Evolutionary conservation across 148 eudicot genomes (phyloP).

Genomic region (Chenopodium formosanum): DNA sequence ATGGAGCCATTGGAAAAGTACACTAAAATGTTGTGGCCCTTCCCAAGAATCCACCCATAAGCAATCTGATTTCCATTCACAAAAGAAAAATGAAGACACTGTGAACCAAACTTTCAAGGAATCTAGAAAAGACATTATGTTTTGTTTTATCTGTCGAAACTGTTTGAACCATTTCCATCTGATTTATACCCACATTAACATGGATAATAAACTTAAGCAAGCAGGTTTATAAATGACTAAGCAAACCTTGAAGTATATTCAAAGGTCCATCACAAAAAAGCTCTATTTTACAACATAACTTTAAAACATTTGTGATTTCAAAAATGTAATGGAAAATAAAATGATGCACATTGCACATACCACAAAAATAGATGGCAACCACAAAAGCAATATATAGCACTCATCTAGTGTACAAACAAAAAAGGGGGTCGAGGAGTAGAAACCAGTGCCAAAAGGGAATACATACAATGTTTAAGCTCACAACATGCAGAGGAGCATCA

Average conservation of each 20-base stretch:
- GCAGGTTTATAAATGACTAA: background rate
- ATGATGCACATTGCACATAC: background rate
- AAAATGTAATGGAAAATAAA: background rate
- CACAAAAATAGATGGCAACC: background rate
- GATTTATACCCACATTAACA: background rate
- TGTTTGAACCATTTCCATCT: background rate
- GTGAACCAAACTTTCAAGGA: background rate
- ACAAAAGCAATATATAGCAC: background rate
- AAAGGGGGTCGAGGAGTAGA: background rate
- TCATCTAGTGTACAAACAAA: conserved; percentile 10
- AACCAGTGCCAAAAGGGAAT: conserved; percentile 1
- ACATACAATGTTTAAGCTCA: conserved; percentile 94
- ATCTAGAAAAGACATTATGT: background rate
- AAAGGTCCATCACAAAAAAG: background rate
- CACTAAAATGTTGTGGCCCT: no score
- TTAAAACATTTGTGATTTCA: background rate
- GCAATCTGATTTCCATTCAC: background rate
- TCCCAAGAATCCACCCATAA: background rate
- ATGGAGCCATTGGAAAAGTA: background rate
- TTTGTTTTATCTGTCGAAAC: background rate
- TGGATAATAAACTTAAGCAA: background rate
- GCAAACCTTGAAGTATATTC: background rate
- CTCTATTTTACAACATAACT: background rate
- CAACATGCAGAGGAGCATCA: conserved; percentile 93
- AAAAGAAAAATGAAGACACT: background rate